Base-by-base conservation (phyloP, 805 yeast species). In the Ogataea kodamae region DNA sequence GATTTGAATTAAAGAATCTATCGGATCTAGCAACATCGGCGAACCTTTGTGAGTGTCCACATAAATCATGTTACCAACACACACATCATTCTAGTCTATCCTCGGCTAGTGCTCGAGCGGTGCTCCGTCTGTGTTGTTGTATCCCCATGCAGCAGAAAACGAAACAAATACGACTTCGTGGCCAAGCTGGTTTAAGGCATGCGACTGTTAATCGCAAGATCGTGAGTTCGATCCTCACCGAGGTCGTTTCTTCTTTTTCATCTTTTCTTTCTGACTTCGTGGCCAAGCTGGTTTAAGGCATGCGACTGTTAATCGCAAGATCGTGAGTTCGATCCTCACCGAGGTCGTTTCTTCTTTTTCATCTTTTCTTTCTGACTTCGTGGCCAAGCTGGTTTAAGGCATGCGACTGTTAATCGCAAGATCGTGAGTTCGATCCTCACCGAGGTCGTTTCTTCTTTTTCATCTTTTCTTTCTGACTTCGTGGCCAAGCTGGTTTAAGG, bases 251-350 rank as follows among this genome's bases (percentile, higher is more conserved):
- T n/a, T n/a, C n/a, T n/a, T n/a, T n/a, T n/a, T n/a, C n/a, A n/a
- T n/a, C n/a, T n/a, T n/a, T n/a, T n/a, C n/a, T n/a, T 18, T 23
- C 11, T 3, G 50, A 41, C 48, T 43, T 38, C 48, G 48, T 46
- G 50, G 50, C 50, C 50, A 46, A 46, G 50, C 50, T 46, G 50
- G 50, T 43, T 33, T 46, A 46, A 46, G 50, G 50, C 50, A 46
- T 46, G 46, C 50, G 50, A 46, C 50, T 46, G 50, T 46, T 46
- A 46, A 46, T 46, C 50, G 50, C 46, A 41, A 46, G 50, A 46
- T 46, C 50, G 50, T 46, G 50, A 46, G 50, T 46, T 46, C 50
- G 41, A 46, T 46, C 50, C 50, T 46, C 50, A 46, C 50, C 48
- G 45, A 37, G 50, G 48, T 43, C 50, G 50, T 22, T 27, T 39